Conservation (phyloP, 192 early-diverging fungal species). For the Paraglomus brasilianum region DNA sequence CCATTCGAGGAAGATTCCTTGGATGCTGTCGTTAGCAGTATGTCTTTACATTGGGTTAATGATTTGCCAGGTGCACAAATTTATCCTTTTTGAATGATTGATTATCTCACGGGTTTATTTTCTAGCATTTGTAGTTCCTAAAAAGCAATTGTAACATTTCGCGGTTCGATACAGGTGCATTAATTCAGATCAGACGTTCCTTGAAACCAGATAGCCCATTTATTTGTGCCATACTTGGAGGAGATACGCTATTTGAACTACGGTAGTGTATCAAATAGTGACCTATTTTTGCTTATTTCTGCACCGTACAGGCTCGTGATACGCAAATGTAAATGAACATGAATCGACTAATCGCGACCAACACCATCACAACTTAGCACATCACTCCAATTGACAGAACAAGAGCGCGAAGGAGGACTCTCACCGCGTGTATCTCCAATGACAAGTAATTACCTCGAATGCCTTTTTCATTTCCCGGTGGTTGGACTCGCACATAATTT, state of each 20-base stretch:
- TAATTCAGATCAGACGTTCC: constrained; percentile 79
- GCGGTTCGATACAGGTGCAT: constrained; percentile 42
- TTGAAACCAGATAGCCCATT: constrained; percentile 93
- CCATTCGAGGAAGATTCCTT: constrained; percentile 82
- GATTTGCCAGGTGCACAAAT: constrained; percentile 72
- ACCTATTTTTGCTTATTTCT: background rate
- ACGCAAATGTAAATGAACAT: background rate
- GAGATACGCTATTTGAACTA: constrained; percentile 95
- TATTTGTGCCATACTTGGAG: constrained; percentile 91
- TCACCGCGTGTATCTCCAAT: constrained; percentile 88
- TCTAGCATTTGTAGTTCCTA: background rate
- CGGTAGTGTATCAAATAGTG: constrained; percentile 39
- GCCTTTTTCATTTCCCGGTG: background rate
- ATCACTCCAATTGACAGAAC: constrained; percentile 85
- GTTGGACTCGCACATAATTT: background rate
- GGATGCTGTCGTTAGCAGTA: constrained; percentile 83
- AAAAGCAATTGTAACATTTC: background rate
- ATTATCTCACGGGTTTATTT: too few species aligned
- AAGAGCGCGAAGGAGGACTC: constrained; percentile 88
- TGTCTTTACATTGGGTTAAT: constrained; percentile 95
- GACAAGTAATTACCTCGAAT: constrained; percentile 51
- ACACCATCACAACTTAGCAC: constrained; percentile 48
- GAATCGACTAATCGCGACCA: constrained; percentile 2
- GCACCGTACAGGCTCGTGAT: background rate
- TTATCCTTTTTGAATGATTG: background rate